Evolutionary conservation across 2,329 filamentous ascomycete species (phyloP).

Genomic region (Fusarium hostae): DNA sequence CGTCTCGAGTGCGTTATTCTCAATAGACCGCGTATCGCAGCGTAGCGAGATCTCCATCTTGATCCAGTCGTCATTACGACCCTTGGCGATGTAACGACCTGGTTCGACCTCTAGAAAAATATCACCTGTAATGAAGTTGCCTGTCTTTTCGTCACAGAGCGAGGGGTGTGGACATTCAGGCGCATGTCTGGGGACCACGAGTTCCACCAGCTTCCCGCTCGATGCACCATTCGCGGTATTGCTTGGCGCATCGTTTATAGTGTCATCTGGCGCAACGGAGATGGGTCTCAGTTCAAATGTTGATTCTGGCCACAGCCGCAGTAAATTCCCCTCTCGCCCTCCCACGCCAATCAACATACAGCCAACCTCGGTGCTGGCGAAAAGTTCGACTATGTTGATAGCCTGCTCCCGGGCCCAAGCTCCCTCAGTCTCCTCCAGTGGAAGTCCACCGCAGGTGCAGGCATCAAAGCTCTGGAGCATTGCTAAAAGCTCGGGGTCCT

Average conservation of each 20-base stretch:
- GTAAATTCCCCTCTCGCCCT: background rate
- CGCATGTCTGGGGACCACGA: background rate
- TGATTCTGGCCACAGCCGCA: background rate
- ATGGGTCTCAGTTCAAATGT: background rate
- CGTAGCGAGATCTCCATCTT: background rate
- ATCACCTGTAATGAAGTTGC: background rate
- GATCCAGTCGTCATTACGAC: background rate
- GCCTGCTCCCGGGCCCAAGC: background rate
- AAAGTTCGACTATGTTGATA: background rate
- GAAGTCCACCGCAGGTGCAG: background rate
- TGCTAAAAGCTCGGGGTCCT: background rate
- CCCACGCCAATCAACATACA: background rate
- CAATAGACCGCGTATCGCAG: background rate
- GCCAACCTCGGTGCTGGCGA: background rate
- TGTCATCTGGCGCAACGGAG: background rate
- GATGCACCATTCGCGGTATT: background rate
- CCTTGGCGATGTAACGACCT: background rate
- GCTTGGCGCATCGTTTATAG: fast-evolving
- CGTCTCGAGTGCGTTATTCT: background rate
- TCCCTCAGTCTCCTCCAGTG: background rate
- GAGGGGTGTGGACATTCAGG: background rate
- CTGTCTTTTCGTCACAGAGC: background rate
- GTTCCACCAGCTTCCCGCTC: background rate
- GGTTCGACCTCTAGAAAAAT: background rate
- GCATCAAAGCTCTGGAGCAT: background rate